phyloP scores from a whole-genome alignment of 1,139 yeast species.

The Tardiomyces digboiensis region DNA sequence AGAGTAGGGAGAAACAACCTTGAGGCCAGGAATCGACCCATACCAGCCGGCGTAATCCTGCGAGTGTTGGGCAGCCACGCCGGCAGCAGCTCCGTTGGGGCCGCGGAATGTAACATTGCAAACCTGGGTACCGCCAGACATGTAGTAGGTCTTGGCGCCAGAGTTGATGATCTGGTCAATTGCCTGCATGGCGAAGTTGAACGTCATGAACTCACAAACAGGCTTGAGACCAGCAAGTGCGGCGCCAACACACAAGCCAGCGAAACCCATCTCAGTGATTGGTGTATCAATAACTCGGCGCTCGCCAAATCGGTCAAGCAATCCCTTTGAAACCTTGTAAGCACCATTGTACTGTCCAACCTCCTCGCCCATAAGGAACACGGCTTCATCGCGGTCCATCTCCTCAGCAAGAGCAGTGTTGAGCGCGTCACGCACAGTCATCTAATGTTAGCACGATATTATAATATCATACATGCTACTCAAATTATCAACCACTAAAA shows the following conservation, averaged over 20 bases:
- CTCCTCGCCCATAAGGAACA: slow-evolving; percentile 96
- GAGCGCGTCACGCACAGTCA: slow-evolving; percentile 96
- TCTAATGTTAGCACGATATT: neutral
- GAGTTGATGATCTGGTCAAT: slow-evolving; percentile 97
- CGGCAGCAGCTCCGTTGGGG: slow-evolving; percentile 99
- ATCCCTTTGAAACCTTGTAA: slow-evolving; percentile 92
- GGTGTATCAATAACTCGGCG: slow-evolving; percentile 97
- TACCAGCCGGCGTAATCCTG: slow-evolving; percentile 98
- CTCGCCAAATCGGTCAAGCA: slow-evolving; percentile 94
- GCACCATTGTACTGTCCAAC: slow-evolving; percentile 99
- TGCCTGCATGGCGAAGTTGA: slow-evolving; percentile 99
- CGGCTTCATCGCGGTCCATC: slow-evolving; percentile 91
- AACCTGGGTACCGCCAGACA: slow-evolving; percentile 98
- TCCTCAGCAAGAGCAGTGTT: slow-evolving; percentile 96
- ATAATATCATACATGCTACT: no score
- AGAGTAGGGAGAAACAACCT: slow-evolving; percentile 91
- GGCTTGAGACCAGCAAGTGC: slow-evolving; percentile 97
- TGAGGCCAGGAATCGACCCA: slow-evolving; percentile 96
- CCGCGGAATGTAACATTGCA: slow-evolving; percentile 98
- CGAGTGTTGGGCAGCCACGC: slow-evolving; percentile 99
- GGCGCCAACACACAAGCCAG: slow-evolving; percentile 97
- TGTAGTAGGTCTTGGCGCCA: slow-evolving; percentile 96
- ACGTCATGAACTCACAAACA: slow-evolving; percentile 97
- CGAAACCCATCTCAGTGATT: slow-evolving; percentile 98
- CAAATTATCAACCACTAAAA: no score